Base-by-base conservation (phyloP, 2,329 filamentous ascomycete genomes). In the Alternaria arbusti region DNA sequence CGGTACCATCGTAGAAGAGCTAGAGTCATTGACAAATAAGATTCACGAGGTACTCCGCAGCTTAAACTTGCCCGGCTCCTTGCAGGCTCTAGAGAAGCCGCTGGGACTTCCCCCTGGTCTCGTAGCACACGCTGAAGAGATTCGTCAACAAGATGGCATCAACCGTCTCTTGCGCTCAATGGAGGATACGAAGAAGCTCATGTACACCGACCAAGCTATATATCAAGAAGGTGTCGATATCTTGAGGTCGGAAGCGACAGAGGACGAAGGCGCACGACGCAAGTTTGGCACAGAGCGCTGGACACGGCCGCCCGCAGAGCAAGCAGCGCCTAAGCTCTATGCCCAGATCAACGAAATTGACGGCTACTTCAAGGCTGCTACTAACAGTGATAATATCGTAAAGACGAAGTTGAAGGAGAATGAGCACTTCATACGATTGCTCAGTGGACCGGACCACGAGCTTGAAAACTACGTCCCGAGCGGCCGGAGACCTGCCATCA, bases 81-180 rank as follows among this genome's bases (percentile, higher is more conserved):
- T 99, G 5, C 96, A 99, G 78, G 96, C 96, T 0, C 85, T 98
- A 1, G 96, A 99, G 77, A 98, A 97, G 77, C 96, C 96, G 0
- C 85, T 99, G 0, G 96, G 96, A 0, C 81, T 99, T 5, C 96
- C 96, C 0, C 92, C 93, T 0, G 92, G 89, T 15, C 82, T 99
- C 2, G 87, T 94, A 3, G 92, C 96, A 22, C 96, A 97, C 71
- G 95, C 95, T 0, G 95, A 98, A 76, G 96, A 98, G 75, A 91
- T 99, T 52, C 87, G 94, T 20, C 95, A 98, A 77, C 92, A 94
- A 59, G 94, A 97, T 74, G 95, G 93, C 0, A 84, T 97, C 30
- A 89, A 91, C 59, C 86, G 92, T 26, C 82, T 98, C 0, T 88
- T 92, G 56, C 87, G 89, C 57, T 93, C 92, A 6, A 92, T 98